Percentiles rank a stretch among this genome's conserved stretches.
These are phyloP conservation scores for Nakazawaea holstii DNA, from an alignment of 805 yeast species.

Conservation along the genomic window DNA sequence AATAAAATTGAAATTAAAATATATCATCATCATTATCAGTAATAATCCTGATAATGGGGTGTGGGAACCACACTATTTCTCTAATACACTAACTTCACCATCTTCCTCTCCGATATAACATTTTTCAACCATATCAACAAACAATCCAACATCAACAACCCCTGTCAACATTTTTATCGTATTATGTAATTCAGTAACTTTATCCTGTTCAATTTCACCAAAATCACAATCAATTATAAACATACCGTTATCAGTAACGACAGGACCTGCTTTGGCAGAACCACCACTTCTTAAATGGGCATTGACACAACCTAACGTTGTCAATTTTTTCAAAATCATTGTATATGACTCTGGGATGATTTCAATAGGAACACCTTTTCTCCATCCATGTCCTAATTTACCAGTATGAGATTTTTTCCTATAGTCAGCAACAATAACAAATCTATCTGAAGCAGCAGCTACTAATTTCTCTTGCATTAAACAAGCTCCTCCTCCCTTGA, in stretches of 20 bases:
- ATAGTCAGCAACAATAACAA: conserved; percentile 88
- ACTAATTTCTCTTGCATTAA: conserved; percentile 93
- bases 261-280: conserved; percentile 93
- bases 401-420: conserved; percentile 64
- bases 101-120: conserved; percentile 87
- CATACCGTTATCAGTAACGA: conserved; percentile 92
- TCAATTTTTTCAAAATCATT: conserved; percentile 63
- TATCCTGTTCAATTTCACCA: conserved; percentile 56
- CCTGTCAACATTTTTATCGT: conserved; percentile 77
- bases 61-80: neutral
- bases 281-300: conserved; percentile 80
- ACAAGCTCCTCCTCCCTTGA: conserved; percentile 99
- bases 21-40: too few species aligned
- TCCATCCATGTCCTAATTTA: conserved; percentile 75
- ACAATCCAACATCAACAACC: conserved; percentile 94
- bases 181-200: conserved; percentile 48
- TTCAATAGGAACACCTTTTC: conserved; percentile 91
- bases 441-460: conserved; percentile 70
- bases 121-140: conserved; percentile 65
- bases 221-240: conserved; percentile 91
- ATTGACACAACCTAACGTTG: conserved; percentile 54
- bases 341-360: conserved; percentile 86
- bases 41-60: too few species aligned
- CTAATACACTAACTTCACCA: conserved; percentile 46
- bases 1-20: too few species aligned